A percentile compares a stretch with the other conserved stretches of the same genome.
Evolutionary conservation across 768 basidiomycete species (phyloP).

Genomic region (Naganishia onofrii): DNA sequence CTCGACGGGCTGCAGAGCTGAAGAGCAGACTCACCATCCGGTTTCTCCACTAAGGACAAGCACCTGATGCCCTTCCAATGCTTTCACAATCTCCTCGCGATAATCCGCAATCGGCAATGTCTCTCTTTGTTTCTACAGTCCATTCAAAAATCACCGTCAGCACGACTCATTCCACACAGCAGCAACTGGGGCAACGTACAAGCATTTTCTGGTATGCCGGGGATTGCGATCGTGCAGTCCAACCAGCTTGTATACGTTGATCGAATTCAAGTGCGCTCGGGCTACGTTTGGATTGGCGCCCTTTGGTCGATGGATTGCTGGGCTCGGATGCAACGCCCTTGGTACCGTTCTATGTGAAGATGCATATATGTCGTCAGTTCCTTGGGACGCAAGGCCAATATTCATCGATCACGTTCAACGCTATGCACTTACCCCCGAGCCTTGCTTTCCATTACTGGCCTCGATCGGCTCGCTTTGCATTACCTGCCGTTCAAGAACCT

Average conservation of each 20-base stretch:
- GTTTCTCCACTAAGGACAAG: constrained; percentile 83
- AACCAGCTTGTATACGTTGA: constrained; percentile 62
- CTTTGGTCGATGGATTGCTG: not conserved
- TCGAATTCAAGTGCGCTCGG: constrained; percentile 37
- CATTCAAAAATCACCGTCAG: not conserved
- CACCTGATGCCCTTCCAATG: constrained; percentile 72
- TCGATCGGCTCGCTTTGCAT: not conserved
- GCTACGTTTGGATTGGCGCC: not conserved
- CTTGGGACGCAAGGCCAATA: too few relatives aligned
- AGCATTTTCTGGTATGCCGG: constrained; percentile 82
- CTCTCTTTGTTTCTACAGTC: constrained; percentile 63
- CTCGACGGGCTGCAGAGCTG: not conserved
- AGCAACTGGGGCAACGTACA: constrained; percentile 56
- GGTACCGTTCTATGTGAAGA: not conserved
- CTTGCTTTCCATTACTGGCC: constrained; percentile 5
- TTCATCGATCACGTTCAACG: too few relatives aligned
- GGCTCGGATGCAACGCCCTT: not conserved
- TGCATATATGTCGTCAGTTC: too few relatives aligned
- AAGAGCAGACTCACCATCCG: constrained; percentile 54
- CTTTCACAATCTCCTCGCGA: constrained; percentile 67
- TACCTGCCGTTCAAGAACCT: constrained; percentile 57
- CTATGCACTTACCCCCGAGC: not conserved
- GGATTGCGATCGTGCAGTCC: constrained; percentile 64
- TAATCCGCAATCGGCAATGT: constrained; percentile 81
- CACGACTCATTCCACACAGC: not conserved